These are phyloP conservation scores for Neurospora sp. DNA, from an alignment of 495 filamentous ascomycete species.

Conservation along the genomic window DNA sequence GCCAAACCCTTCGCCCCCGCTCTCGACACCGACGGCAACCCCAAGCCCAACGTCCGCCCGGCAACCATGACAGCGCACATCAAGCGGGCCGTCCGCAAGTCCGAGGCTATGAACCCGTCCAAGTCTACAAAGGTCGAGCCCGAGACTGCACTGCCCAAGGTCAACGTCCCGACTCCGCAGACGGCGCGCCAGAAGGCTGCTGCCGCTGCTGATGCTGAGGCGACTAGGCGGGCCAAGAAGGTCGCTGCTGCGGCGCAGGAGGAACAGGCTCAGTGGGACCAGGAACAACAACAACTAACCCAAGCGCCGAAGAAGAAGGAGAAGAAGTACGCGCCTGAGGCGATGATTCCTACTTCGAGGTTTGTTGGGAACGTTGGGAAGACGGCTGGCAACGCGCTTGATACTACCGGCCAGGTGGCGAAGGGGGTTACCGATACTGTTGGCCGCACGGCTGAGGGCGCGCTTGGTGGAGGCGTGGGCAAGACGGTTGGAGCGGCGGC, in stretches of 20 bases:
- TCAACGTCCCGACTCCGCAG: not conserved
- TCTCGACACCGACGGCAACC: not conserved
- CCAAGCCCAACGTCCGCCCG: conserved; percentile 9
- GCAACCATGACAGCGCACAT: conserved; percentile 11
- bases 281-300: not conserved
- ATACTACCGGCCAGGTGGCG: not conserved
- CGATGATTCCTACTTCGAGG: conserved; percentile 9
- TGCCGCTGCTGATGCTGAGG: not conserved
- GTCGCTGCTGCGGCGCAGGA: not conserved
- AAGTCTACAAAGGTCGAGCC: not conserved
- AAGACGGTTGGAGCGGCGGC: conserved; percentile 2
- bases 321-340: conserved; percentile 16
- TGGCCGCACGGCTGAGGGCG: conserved; percentile 3
- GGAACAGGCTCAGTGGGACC: not conserved
- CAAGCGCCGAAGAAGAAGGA: conserved; percentile 5
- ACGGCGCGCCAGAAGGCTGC: not conserved
- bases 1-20: not conserved
- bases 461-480: conserved; percentile 1
- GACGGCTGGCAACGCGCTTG: not conserved
- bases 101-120: not conserved
- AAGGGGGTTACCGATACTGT: conserved; percentile 8
- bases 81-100: conserved; percentile 12
- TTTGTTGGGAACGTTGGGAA: conserved; percentile 4
- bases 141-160: not conserved
- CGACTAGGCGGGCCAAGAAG: not conserved